phyloP scores from a whole-genome alignment of 257 asterid genomes.

The Leptodermis oblonga region DNA sequence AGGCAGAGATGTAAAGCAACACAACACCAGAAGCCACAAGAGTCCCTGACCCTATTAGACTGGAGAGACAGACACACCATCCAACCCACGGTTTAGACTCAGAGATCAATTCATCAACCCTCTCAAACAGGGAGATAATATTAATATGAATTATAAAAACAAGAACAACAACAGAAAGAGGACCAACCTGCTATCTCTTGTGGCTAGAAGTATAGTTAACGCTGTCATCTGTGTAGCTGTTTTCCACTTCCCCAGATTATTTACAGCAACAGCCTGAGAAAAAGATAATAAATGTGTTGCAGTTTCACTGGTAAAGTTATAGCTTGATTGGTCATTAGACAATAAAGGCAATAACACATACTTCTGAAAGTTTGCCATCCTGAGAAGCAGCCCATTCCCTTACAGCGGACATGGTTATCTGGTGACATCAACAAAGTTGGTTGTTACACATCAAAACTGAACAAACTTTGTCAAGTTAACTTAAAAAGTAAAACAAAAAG shows the following conservation, averaged over 20 bases:
- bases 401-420: constrained; percentile 99
- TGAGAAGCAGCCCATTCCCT: constrained; percentile 99
- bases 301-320: background rate
- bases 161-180: constrained; percentile 10
- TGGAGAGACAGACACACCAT: constrained; percentile 16
- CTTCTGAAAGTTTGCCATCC: constrained; percentile 85
- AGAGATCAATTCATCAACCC: background rate
- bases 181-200: constrained; percentile 79
- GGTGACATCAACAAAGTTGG: constrained; percentile 10
- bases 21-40: constrained; percentile 59
- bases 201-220: constrained; percentile 73
- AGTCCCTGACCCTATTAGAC: constrained; percentile 50
- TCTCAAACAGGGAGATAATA: background rate
- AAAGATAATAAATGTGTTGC: background rate
- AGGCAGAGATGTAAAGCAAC: constrained; percentile 71
- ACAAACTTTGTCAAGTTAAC: background rate
- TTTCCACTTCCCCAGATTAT: constrained; percentile 93
- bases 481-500: background rate
- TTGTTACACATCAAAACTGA: background rate
- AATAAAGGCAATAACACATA: constrained; percentile 14
- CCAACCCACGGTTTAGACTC: background rate
- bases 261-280: constrained; percentile 92
- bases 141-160: background rate
- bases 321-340: background rate
- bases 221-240: constrained; percentile 96